Conservation (phyloP, 371 early-diverging fungal species). For the Amoeboaphelidium protococcarum region DNA sequence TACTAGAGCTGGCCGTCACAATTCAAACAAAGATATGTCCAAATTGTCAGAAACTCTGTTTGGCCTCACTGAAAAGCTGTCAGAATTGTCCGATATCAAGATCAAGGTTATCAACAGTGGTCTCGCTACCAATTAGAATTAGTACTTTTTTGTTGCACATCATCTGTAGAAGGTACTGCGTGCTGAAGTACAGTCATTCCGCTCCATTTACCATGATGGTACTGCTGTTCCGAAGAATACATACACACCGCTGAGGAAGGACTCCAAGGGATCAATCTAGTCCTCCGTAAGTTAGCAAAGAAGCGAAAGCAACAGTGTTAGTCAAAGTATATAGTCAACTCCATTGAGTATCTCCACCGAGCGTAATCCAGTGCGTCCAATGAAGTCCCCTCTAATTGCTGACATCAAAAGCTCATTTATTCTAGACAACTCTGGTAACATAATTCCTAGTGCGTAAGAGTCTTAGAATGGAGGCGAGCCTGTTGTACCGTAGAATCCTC, state of each 20-base stretch:
- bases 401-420: no score
- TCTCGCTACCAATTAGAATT: not conserved
- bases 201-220: not conserved
- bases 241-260: not conserved
- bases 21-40: not conserved
- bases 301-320: no score
- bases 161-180: not conserved
- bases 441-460: no score
- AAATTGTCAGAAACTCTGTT: not conserved
- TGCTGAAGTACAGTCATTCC: not conserved
- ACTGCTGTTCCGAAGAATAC: not conserved
- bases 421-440: no score
- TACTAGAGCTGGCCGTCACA: not conserved
- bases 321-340: no score
- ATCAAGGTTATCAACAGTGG: not conserved
- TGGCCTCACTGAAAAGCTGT: not conserved
- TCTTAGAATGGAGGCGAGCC: no score
- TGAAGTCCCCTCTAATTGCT: no score
- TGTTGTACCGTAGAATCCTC: no score
- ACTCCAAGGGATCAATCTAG: not conserved
- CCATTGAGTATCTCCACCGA: no score
- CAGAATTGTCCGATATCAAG: not conserved
- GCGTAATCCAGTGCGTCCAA: no score
- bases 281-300: no score
- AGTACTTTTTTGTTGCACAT: not conserved